Percentiles rank a stretch among this genome's conserved stretches.
Conservation (phyloP, 306 rosid species). For the Castanea sativa region DNA sequence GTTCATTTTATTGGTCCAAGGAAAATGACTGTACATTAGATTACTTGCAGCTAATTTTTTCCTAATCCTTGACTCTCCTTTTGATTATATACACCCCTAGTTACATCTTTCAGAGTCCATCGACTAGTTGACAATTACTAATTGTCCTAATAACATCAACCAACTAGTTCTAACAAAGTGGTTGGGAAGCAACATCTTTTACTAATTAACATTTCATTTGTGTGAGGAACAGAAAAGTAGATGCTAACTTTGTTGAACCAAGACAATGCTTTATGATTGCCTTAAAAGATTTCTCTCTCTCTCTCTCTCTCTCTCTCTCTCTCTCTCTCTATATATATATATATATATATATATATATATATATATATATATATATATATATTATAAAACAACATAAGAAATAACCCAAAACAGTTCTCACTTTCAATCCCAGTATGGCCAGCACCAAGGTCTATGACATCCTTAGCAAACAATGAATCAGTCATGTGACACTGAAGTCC, state of each 20-base stretch:
- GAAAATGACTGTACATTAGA: background rate
- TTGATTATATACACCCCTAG: background rate
- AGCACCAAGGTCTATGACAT: background rate
- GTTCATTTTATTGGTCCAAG: constrained; percentile 1
- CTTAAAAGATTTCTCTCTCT: background rate
- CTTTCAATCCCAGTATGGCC: background rate
- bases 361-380: background rate
- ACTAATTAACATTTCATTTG: background rate
- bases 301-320: background rate
- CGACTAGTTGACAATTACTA: background rate
- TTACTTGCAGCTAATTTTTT: background rate
- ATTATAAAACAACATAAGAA: background rate
- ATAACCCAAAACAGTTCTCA: background rate
- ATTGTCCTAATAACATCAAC: background rate
- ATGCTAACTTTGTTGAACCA: background rate
- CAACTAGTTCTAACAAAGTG: background rate
- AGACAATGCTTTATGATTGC: background rate
- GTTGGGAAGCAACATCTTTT: background rate
- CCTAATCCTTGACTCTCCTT: background rate
- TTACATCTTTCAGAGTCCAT: background rate
- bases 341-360: too few relatives aligned
- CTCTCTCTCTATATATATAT: too few relatives aligned
- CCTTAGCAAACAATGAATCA: background rate
- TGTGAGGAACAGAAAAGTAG: background rate
- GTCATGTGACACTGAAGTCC: background rate